These are phyloP conservation scores for Diplocarpon rosae DNA, from an alignment of 2,329 filamentous ascomycete species.

Conservation along the genomic window DNA sequence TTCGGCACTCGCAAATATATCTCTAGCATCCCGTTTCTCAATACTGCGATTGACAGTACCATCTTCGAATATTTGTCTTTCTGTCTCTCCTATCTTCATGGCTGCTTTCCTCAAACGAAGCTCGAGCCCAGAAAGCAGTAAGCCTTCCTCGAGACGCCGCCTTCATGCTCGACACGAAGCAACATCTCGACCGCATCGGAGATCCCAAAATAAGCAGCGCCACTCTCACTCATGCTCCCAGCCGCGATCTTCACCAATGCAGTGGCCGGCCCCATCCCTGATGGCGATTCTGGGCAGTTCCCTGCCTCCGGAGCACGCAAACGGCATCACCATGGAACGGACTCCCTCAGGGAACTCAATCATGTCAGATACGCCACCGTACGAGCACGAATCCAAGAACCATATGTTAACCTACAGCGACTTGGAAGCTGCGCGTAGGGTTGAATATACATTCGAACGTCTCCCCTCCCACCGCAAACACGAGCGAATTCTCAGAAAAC, in stretches of 20 bases:
- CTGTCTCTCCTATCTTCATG: constrained; percentile 11
- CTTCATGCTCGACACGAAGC: constrained; percentile 9
- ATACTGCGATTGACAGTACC: neutral
- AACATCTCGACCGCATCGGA: constrained; percentile 4
- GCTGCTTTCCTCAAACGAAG: constrained; percentile 12
- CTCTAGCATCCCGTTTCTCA: neutral
- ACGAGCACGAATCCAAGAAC: constrained; percentile 10
- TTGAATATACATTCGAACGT: constrained; percentile 14
- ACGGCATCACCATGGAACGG: constrained; percentile 23
- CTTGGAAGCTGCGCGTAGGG: constrained; percentile 17
- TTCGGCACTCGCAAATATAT: neutral
- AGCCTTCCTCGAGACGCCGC: constrained; percentile 11
- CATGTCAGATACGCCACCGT: constrained; percentile 18
- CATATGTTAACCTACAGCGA: constrained; percentile 14
- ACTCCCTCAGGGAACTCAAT: constrained; percentile 26
- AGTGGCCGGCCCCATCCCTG: constrained; percentile 9
- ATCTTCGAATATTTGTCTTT: neutral
- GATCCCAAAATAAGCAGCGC: constrained; percentile 10
- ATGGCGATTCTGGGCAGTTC: constrained; percentile 7
- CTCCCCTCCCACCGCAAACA: constrained; percentile 12
- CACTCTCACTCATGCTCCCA: constrained; percentile 9
- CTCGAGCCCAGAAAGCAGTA: constrained; percentile 13
- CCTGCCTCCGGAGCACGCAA: constrained; percentile 1
- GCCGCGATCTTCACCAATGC: constrained; percentile 7
- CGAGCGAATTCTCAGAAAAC: constrained; percentile 41